Evolutionary conservation across 2,329 filamentous ascomycete genomes (phyloP), one percentile per base, ranked within the genome.

Genomic region (Stenocarpella maydis): DNA sequence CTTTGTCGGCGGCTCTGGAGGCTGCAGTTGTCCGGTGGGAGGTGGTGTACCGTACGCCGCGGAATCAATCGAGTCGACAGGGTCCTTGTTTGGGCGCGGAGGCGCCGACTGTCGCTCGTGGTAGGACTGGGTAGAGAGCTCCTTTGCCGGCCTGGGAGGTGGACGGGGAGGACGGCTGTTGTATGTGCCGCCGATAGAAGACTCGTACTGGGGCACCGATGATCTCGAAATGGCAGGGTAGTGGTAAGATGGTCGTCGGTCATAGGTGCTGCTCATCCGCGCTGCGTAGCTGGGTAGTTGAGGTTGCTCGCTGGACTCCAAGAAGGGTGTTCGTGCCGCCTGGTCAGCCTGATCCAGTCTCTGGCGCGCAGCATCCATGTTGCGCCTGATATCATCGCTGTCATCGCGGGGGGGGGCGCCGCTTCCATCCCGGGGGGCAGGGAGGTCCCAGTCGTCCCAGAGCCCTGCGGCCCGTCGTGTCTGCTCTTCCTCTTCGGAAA

Each of bases 151-250:
- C 28, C 78, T 80, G 1, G 77, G 72, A 19, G 70, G 70, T 1
- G 70, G 61, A 9, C 9, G 69, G 10, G 21, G 2, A 9, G 63
- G 50, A 8, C 63, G 67, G 6, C 26, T 55, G 34, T 60, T 47
- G 49, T 65, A 43, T n/a, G 63, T 31, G 37, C 60, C 67, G 21
- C 31, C 37, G 31, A 39, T n/a, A 6, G 28, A 60, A 19, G 63
- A 34, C 7, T 82, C 80, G 69, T 85, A 87, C 6, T 80, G 78
- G 2, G 88, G 75, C 0, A 86, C 83, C 31, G 81, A 77, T 1
- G 87, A 83, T 73, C 82, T 87, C 7, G 82, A 79, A 43, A 91
- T 86, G 0, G 85, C 84, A 0, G 89, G 89, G 73, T 91, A 91
- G 47, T 80, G 79, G 75, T 89, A 90, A 15, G 77, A 50, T 71